These are phyloP conservation scores for Fusarium ramigenum DNA, from an alignment of 2,329 filamentous ascomycete species.

Conservation along the genomic window DNA sequence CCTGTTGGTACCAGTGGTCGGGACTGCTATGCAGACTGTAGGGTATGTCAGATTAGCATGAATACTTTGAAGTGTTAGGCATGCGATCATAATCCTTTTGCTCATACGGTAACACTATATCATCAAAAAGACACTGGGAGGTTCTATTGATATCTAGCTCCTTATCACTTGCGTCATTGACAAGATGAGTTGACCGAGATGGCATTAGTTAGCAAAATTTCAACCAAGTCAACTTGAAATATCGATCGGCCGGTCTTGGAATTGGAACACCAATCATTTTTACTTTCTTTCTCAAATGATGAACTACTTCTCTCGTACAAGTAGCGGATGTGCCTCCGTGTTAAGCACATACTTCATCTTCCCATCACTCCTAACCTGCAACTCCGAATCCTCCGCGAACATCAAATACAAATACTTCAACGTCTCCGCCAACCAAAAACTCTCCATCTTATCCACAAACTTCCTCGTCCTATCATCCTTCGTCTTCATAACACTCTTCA, in stretches of 20 bases:
- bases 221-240: no score
- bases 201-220: no score
- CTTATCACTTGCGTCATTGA: fast-evolving
- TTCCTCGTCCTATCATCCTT: not conserved
- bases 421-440: slow-evolving; percentile 36
- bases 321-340: slow-evolving; percentile 31
- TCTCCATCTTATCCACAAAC: slow-evolving; percentile 35
- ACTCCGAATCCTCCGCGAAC: slow-evolving; percentile 28
- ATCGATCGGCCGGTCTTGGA: fast-evolving
- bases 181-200: no score
- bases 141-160: fast-evolving
- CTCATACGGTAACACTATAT: fast-evolving
- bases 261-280: fast-evolving
- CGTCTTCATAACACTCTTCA: slow-evolving; percentile 18
- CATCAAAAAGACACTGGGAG: fast-evolving
- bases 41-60: not conserved
- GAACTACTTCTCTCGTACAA: not conserved
- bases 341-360: slow-evolving; percentile 31
- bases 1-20: not conserved
- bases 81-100: no score
- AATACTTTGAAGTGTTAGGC: fast-evolving
- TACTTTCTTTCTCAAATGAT: fast-evolving
- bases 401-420: slow-evolving; percentile 37
- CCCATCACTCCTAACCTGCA: slow-evolving; percentile 27
- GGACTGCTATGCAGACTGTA: fast-evolving